Evolutionary conservation across 176 grass and related monocot genomes (phyloP), one percentile per base, ranked within the genome.

Genomic region (Lolium perenne): DNA sequence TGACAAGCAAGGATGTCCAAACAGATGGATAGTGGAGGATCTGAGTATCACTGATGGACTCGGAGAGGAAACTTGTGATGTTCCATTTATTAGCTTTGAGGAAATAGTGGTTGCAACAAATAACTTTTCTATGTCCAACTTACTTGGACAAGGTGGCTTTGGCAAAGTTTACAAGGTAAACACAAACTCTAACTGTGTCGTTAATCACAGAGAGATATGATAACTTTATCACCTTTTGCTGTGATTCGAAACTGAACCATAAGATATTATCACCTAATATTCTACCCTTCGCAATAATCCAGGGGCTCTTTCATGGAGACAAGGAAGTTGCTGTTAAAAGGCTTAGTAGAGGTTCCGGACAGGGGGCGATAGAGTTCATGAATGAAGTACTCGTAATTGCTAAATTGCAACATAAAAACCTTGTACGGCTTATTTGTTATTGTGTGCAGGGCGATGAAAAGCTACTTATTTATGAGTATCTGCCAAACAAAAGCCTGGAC

Each of bases 151-250:
- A 59, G 90, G 86, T 38, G 81, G 90, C n/a, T 92, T 92, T 50
- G 90, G 77, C 12, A 85, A 85, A 73, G 90, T 92, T 56, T 92
- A 89, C 10, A 89, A 92, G 90, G 90, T 92, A 89, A 47, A 43
- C 4, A 63, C 4, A 78, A 60, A 43, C 26, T 7, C 10, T 2
- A 59, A 41, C 12, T 6, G 20, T 43, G 4, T n/a, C 17, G 29
- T 10, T 63, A 41, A 16, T 43, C 43, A 0, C 41, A 62, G 2
- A 2, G 17, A 77, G n/a, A 56, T 75, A 56, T n/a, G 10, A 2
- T 35, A 12, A 43, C 4, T 43, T 43, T 43, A 7, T 43, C 41
- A 43, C 4, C 41, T 5, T 7, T 43, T 43, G 41, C 41, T 43
- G 41, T 43, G 41, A 38, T 40, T 77, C 29, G 6, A 77, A 57